Evolutionary conservation across 1,139 yeast genomes (phyloP).

Genomic region (Sugiyamaella japonica): DNA sequence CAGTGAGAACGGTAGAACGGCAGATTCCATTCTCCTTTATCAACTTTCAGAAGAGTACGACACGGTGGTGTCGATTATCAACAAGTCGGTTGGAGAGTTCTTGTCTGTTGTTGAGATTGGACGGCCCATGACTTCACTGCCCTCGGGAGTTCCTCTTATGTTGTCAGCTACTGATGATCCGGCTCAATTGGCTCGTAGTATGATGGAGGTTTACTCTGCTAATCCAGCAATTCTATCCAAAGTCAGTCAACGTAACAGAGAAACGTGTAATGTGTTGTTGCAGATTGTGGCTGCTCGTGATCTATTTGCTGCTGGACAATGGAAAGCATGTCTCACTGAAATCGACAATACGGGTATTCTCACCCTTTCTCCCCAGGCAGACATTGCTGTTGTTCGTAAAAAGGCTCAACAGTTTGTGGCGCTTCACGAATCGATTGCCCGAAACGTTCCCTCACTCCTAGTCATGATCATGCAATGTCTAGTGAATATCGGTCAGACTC

Average conservation of each 20-base stretch:
- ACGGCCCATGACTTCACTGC: conserved; percentile 49
- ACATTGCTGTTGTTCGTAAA: conserved; percentile 50
- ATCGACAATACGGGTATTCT: conserved; percentile 64
- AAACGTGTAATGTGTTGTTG: conserved; percentile 64
- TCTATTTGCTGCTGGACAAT: conserved; percentile 56
- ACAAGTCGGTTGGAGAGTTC: conserved; percentile 76
- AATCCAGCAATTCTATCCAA: conserved; percentile 39
- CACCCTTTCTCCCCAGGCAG: conserved; percentile 55
- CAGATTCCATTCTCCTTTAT: conserved; percentile 82
- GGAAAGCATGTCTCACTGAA: conserved; percentile 57
- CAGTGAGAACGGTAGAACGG: conserved; percentile 86
- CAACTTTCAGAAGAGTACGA: conserved; percentile 88
- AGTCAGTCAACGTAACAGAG: conserved; percentile 41
- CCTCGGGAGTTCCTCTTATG: conserved; percentile 32
- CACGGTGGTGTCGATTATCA: conserved; percentile 75
- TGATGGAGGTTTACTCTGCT: conserved; percentile 40
- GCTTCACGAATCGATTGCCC: conserved; percentile 69
- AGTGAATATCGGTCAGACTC: conserved; percentile 55
- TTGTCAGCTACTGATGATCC: conserved; percentile 43
- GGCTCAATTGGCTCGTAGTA: conserved; percentile 43
- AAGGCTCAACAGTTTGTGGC: conserved; percentile 59
- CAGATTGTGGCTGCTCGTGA: conserved; percentile 69
- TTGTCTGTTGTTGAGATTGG: conserved; percentile 73
- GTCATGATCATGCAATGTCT: conserved; percentile 81
- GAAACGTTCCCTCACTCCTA: conserved; percentile 77